These are phyloP conservation scores for Rhynchosporium secalis DNA, from an alignment of 2,329 filamentous ascomycete genomes.

Conservation along the genomic window DNA sequence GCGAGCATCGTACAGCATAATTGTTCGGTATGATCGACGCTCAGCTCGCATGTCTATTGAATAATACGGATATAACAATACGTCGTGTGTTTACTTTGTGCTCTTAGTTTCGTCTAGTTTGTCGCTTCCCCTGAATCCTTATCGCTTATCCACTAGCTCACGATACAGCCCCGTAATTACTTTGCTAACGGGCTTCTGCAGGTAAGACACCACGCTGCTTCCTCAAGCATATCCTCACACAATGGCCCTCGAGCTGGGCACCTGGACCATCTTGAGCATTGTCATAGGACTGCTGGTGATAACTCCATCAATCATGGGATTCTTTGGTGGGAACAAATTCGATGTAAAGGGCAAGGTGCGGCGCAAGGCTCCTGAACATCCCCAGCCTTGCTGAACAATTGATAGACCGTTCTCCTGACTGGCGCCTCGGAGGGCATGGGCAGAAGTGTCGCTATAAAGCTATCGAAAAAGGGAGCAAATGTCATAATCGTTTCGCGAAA, in stretches of 20 bases:
- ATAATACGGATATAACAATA: too few species aligned
- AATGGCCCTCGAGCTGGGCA: slow-evolving; percentile 22
- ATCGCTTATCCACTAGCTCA: slow-evolving; percentile 16
- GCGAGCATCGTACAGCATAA: background rate
- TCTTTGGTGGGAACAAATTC: slow-evolving; percentile 75
- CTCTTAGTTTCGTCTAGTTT: background rate
- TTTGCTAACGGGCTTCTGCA: slow-evolving; percentile 12
- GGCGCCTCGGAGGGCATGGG: slow-evolving; percentile 95
- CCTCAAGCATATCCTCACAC: background rate
- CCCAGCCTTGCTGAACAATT: slow-evolving; percentile 23
- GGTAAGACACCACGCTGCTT: background rate
- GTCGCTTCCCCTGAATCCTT: slow-evolving; percentile 12
- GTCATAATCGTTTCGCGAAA: slow-evolving; percentile 83
- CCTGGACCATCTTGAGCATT: slow-evolving; percentile 26
- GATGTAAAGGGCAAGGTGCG: slow-evolving; percentile 79
- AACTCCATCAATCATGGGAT: slow-evolving; percentile 57
- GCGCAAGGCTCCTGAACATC: slow-evolving; percentile 12
- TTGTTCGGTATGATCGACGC: too few species aligned
- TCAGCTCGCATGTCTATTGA: too few species aligned
- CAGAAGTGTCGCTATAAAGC: slow-evolving; percentile 67
- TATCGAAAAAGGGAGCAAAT: slow-evolving; percentile 82
- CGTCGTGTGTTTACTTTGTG: background rate
- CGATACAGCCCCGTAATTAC: slow-evolving; percentile 1
- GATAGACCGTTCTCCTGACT: slow-evolving; percentile 82
- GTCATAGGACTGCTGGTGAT: slow-evolving; percentile 35